Evolutionary conservation across 2,329 filamentous ascomycete genomes (phyloP).

Genomic region (Colletotrichum salicis): DNA sequence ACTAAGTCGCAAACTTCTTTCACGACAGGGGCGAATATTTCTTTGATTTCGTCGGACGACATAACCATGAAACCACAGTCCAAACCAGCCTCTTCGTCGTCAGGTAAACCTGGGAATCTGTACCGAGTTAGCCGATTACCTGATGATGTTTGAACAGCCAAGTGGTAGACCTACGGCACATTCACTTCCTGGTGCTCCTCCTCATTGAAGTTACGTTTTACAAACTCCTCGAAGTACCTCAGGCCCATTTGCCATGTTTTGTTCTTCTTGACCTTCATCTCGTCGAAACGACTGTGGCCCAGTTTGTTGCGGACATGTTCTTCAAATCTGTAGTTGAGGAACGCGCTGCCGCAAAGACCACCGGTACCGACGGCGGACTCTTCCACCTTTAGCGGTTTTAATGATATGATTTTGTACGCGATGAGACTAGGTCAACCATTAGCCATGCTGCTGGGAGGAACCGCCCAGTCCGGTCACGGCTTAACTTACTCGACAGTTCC

Average conservation of each 20-base stretch:
- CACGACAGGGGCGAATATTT: conserved; percentile 80
- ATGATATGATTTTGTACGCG: conserved; percentile 81
- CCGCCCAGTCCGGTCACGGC: too few relatives aligned
- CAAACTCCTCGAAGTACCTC: conserved; percentile 84
- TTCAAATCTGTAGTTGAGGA: conserved; percentile 84
- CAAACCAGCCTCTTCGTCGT: conserved; percentile 79
- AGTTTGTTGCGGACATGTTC: conserved; percentile 77
- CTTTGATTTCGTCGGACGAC: conserved; percentile 74
- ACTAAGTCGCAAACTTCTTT: conserved; percentile 76
- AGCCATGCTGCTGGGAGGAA: conserved; percentile 31
- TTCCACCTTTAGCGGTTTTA: conserved; percentile 77
- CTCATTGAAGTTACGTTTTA: conserved; percentile 85
- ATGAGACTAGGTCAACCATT: conserved; percentile 64
- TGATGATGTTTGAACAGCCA: neutral
- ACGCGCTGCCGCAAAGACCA: conserved; percentile 80
- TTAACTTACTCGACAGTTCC: conserved; percentile 72
- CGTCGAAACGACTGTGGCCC: conserved; percentile 73
- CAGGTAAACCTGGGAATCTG: conserved; percentile 77
- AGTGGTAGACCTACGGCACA: conserved; percentile 66
- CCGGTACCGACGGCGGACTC: conserved; percentile 85
- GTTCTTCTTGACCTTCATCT: conserved; percentile 81
- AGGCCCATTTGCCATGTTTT: conserved; percentile 85
- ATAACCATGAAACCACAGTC: conserved; percentile 83
- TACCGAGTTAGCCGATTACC: neutral
- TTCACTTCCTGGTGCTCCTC: conserved; percentile 82